These are phyloP conservation scores for Xylariaceae sp. DNA, from an alignment of 2,329 filamentous ascomycete genomes.

Conservation along the genomic window DNA sequence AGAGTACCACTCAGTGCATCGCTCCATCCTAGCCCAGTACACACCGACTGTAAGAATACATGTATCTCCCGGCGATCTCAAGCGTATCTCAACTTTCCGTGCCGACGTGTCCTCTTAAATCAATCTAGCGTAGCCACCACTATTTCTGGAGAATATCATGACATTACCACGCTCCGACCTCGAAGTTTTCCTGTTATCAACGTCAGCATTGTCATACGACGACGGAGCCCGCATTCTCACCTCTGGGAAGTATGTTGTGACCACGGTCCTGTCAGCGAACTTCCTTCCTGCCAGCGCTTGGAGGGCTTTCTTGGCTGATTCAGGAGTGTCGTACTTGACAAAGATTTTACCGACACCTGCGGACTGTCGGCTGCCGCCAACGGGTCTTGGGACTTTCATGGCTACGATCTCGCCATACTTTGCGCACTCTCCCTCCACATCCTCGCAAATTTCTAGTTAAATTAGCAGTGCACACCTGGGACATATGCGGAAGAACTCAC, in stretches of 20 bases:
- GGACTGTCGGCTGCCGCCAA: conserved; percentile 76
- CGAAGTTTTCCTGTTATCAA: conserved; percentile 78
- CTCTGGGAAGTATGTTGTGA: conserved; percentile 95
- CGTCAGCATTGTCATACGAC: conserved; percentile 30
- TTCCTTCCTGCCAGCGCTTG: conserved; percentile 90
- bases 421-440: conserved; percentile 86
- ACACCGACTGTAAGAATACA: no score
- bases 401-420: conserved; percentile 85
- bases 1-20: no score
- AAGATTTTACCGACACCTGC: conserved; percentile 96
- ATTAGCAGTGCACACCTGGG: conserved; percentile 34
- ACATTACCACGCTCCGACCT: conserved; percentile 79
- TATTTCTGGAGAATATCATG: neutral
- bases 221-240: conserved; percentile 42
- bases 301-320: conserved; percentile 79
- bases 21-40: no score
- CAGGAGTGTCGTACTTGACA: conserved; percentile 81
- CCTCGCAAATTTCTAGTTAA: conserved; percentile 84
- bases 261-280: conserved; percentile 93
- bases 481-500: conserved; percentile 45
- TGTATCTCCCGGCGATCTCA: no score
- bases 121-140: conserved; percentile 9
- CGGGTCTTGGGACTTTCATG: conserved; percentile 90
- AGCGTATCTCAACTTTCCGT: no score
- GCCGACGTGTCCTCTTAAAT: neutral